These are phyloP conservation scores for Dryas integrifolia DNA, from an alignment of 331 rosid genomes.

Conservation along the genomic window DNA sequence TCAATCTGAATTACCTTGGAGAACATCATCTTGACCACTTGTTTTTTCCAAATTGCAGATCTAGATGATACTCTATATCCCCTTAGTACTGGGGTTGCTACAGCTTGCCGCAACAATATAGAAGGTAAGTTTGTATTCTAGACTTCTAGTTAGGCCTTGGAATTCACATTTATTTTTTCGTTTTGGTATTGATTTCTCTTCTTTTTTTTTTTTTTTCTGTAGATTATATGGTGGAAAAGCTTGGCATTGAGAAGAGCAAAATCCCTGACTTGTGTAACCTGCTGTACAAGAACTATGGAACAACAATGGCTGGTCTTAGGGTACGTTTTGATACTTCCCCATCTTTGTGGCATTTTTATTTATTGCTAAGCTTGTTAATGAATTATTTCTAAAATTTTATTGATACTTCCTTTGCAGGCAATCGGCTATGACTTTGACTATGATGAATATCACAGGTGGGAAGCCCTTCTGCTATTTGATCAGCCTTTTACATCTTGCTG, in stretches of 20 bases:
- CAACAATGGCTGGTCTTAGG: conserved; percentile 94
- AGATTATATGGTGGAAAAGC: conserved; percentile 84
- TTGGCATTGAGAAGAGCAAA: conserved; percentile 65
- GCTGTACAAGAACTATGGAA: conserved; percentile 85
- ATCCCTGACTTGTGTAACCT: conserved; percentile 61
- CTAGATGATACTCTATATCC: conserved; percentile 91
- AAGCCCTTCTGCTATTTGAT: background rate
- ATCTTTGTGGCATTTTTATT: background rate
- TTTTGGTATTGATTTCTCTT: background rate
- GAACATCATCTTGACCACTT: background rate
- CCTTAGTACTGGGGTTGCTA: conserved; percentile 68
- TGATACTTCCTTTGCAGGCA: conserved; percentile 44
- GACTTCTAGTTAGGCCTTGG: background rate
- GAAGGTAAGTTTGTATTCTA: conserved; percentile 42
- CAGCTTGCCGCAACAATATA: conserved; percentile 56
- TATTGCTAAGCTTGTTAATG: background rate
- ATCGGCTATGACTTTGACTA: conserved; percentile 84
- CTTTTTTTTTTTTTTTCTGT: background rate
- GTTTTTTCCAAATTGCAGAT: conserved; percentile 44
- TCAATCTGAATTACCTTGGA: conserved; percentile 18
- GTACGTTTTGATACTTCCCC: conserved; percentile 29
- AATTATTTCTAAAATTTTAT: background rate
- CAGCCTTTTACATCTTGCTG: background rate
- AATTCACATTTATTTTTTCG: background rate
- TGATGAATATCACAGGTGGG: conserved; percentile 72